phyloP scores from a whole-genome alignment of 768 basidiomycete genomes.

The Pulveroboletus sp. region DNA sequence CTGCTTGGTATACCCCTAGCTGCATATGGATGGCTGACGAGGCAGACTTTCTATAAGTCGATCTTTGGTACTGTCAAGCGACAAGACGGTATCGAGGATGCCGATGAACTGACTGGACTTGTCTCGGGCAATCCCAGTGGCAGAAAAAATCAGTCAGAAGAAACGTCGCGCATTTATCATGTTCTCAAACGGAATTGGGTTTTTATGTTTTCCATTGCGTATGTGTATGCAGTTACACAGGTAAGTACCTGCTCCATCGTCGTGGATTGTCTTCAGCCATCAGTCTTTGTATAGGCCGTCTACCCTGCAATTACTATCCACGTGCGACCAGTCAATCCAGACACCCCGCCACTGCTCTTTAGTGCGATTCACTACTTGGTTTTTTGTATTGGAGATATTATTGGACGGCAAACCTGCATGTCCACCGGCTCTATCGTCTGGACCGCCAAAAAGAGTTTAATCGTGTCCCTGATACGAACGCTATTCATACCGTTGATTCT shows the following conservation, averaged over 20 bases:
- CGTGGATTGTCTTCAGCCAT: background rate
- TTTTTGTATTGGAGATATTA: slow-evolving; percentile 68
- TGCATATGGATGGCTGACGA: slow-evolving; percentile 54
- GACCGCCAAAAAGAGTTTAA: slow-evolving; percentile 58
- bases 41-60: slow-evolving; percentile 52
- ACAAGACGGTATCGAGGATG: slow-evolving; percentile 20
- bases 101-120: slow-evolving; percentile 29
- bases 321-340: slow-evolving; percentile 60
- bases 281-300: slow-evolving; percentile 53
- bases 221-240: slow-evolving; percentile 74
- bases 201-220: slow-evolving; percentile 70
- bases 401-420: slow-evolving; percentile 64
- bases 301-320: slow-evolving; percentile 82
- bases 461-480: slow-evolving; percentile 62
- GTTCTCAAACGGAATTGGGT: slow-evolving; percentile 60
- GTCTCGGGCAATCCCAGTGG: slow-evolving; percentile 34
- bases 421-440: slow-evolving; percentile 63
- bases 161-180: slow-evolving; percentile 43
- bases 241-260: slow-evolving; percentile 38
- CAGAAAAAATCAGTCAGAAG: slow-evolving; percentile 24
- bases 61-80: slow-evolving; percentile 49
- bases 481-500: slow-evolving; percentile 83
- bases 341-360: slow-evolving; percentile 75
- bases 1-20: slow-evolving; percentile 55
- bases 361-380: slow-evolving; percentile 70